Evolutionary conservation across 1,139 yeast genomes (phyloP).

Genomic region (Insectozyma bohioensis): DNA sequence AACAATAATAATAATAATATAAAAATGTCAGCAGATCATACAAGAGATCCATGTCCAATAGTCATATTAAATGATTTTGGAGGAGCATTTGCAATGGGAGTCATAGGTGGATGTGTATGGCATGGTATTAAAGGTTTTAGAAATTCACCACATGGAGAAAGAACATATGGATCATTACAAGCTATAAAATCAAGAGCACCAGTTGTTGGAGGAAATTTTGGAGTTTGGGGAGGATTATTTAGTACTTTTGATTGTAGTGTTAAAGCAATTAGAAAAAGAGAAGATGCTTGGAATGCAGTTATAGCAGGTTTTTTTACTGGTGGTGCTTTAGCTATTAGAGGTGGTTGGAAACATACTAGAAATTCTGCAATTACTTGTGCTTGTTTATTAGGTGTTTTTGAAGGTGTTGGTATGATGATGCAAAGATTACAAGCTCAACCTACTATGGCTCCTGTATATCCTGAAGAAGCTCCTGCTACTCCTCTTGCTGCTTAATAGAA

Average conservation of each 20-base stretch:
- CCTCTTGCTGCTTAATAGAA: slow-evolving; percentile 44
- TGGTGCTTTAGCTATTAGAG: slow-evolving; percentile 96
- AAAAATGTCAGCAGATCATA: slow-evolving; percentile 90
- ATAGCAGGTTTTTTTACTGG: slow-evolving; percentile 98
- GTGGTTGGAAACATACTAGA: slow-evolving; percentile 97
- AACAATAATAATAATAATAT: too few species aligned
- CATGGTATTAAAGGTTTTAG: slow-evolving; percentile 98
- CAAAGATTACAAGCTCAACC: slow-evolving; percentile 90
- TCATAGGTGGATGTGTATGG: slow-evolving; percentile 97
- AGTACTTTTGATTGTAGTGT: slow-evolving; percentile 95
- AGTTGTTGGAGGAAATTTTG: slow-evolving; percentile 97
- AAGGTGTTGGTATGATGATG: slow-evolving; percentile 97
- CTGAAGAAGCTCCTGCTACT: slow-evolving; percentile 57
- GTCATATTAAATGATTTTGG: slow-evolving; percentile 96
- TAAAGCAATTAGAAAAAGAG: slow-evolving; percentile 93
- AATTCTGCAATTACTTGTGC: slow-evolving; percentile 98
- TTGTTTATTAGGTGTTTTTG: slow-evolving; percentile 91
- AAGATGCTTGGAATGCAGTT: slow-evolving; percentile 98
- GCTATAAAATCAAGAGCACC: slow-evolving; percentile 98
- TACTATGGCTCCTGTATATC: slow-evolving; percentile 75
- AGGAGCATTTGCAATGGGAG: slow-evolving; percentile 99
- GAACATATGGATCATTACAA: slow-evolving; percentile 82
- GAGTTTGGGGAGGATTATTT: slow-evolving; percentile 99
- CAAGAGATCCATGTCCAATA: slow-evolving; percentile 98
- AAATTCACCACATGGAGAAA: slow-evolving; percentile 95